phyloP scores from a whole-genome alignment of 1,139 yeast genomes.

The Diutina ranongensis region DNA sequence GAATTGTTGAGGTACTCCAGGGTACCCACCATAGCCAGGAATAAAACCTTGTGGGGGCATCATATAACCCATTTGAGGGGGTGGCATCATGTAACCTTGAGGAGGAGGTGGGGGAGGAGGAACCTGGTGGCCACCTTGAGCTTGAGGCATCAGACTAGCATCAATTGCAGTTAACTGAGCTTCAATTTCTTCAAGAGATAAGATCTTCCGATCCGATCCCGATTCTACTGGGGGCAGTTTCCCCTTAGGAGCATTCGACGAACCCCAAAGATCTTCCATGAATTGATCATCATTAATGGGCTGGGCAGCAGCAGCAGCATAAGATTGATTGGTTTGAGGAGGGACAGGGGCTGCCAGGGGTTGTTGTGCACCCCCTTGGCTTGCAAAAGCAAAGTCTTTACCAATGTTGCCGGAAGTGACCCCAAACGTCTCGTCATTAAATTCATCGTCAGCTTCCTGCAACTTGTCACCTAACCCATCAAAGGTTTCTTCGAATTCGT shows the following conservation, averaged over 20 bases:
- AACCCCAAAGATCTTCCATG: conserved; percentile 41
- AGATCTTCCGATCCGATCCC: conserved; percentile 26
- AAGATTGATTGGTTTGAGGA: conserved; percentile 10
- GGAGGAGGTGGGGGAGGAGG: conserved; percentile 8
- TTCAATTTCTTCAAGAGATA: conserved; percentile 68
- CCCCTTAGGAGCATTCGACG: conserved; percentile 11
- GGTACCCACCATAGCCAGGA: conserved; percentile 15
- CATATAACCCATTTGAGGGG: conserved; percentile 3
- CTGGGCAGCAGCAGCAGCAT: conserved; percentile 14
- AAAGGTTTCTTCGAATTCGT: conserved; percentile 77
- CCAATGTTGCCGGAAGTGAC: conserved; percentile 38
- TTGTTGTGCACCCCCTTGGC: conserved; percentile 19
- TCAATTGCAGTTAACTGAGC: conserved; percentile 52
- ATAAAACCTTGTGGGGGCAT: conserved; percentile 12
- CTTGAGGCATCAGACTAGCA: conserved; percentile 14
- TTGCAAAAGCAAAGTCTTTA: conserved; percentile 67
- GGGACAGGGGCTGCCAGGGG: not conserved
- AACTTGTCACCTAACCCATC: conserved; percentile 60
- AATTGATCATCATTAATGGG: conserved; percentile 31
- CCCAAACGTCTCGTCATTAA: conserved; percentile 88
- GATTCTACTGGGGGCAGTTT: conserved; percentile 7
- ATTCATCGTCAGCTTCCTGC: conserved; percentile 66
- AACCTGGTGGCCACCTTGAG: conserved; percentile 10
- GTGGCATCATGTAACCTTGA: not conserved
- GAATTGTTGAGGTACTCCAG: conserved; percentile 18